Evolutionary conservation across 805 yeast genomes (phyloP).

Genomic region (Torulaspora indica): DNA sequence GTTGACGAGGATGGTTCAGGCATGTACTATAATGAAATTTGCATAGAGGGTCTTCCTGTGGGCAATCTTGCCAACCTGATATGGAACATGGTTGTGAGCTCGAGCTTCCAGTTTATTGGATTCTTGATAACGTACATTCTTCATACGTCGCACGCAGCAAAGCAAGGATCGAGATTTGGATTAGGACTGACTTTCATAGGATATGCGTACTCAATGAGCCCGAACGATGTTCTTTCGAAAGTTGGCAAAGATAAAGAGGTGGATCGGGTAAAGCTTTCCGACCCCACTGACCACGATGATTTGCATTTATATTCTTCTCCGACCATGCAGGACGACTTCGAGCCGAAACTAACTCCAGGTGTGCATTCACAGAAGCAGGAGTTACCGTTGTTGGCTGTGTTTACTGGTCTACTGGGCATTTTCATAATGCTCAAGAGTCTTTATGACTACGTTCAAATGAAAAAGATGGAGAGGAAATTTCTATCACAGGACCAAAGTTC

Average conservation of each 20-base stretch:
- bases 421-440: constrained; percentile 62
- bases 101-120: constrained; percentile 92
- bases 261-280: constrained; percentile 47
- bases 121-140: constrained; percentile 83
- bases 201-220: constrained; percentile 57
- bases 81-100: constrained; percentile 85
- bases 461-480: constrained; percentile 57
- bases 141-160: constrained; percentile 96
- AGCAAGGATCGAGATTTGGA: constrained; percentile 91
- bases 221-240: constrained; percentile 38
- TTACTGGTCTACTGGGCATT: constrained; percentile 62
- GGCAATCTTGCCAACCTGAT: constrained; percentile 83
- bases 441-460: constrained; percentile 70
- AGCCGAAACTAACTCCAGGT: constrained; percentile 32
- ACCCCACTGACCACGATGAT: constrained; percentile 56
- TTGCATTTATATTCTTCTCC: constrained; percentile 24
- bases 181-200: constrained; percentile 78
- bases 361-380: constrained; percentile 31
- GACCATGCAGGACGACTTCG: constrained; percentile 28
- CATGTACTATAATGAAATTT: constrained; percentile 74
- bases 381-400: constrained; percentile 55
- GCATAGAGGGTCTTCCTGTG: constrained; percentile 92
- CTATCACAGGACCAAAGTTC: constrained; percentile 25
- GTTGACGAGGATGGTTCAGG: constrained; percentile 61
- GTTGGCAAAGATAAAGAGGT: constrained; percentile 31